Percentiles rank a stretch among this genome's conserved stretches.
Evolutionary conservation across 352 stramenopile genomes (phyloP).

Genomic region (Globisporangium orthogonon): DNA sequence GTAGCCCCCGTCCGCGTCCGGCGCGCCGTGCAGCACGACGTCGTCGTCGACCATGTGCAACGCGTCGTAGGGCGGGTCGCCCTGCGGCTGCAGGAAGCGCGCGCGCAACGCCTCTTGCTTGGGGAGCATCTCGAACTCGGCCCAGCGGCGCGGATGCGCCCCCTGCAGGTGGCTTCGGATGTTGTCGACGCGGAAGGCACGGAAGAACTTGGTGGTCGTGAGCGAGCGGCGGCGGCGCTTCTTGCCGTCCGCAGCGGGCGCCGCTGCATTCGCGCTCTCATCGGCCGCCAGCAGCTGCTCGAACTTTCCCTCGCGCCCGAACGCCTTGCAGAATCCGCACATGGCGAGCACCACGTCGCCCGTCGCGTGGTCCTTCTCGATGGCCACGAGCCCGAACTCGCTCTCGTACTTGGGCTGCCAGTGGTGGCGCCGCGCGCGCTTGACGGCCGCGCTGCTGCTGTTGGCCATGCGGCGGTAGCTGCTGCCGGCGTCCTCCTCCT

Average conservation of each 20-base stretch:
- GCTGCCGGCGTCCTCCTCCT: slow-evolving; percentile 33
- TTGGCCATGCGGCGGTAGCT: neutral
- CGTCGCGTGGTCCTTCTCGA: slow-evolving; percentile 58
- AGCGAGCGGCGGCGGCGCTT: slow-evolving; percentile 69
- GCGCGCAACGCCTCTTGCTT: slow-evolving; percentile 61
- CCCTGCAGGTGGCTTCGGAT: slow-evolving; percentile 81
- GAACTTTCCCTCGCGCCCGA: slow-evolving; percentile 72
- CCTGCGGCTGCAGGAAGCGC: slow-evolving; percentile 56
- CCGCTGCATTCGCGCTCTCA: neutral
- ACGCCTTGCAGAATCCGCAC: slow-evolving; percentile 82
- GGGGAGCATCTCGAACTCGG: slow-evolving; percentile 71
- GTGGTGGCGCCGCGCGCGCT: slow-evolving; percentile 58
- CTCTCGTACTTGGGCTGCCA: slow-evolving; percentile 82
- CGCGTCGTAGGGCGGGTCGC: slow-evolving; percentile 60
- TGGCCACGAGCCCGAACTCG: slow-evolving; percentile 67
- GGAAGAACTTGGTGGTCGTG: slow-evolving; percentile 86
- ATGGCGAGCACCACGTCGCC: slow-evolving; percentile 74
- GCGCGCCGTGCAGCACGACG: slow-evolving; percentile 49
- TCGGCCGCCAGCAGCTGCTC: slow-evolving; percentile 61
- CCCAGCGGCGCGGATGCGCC: slow-evolving; percentile 66
- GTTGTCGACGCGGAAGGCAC: slow-evolving; percentile 80
- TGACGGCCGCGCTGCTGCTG: slow-evolving; percentile 22
- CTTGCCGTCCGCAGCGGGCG: slow-evolving; percentile 34
- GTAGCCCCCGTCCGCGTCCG: slow-evolving; percentile 58
- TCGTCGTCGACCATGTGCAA: slow-evolving; percentile 69